Percentiles rank a stretch among this genome's conserved stretches.
phyloP scores from a whole-genome alignment of 73 alveolate species.

The Urostyla sp. region DNA sequence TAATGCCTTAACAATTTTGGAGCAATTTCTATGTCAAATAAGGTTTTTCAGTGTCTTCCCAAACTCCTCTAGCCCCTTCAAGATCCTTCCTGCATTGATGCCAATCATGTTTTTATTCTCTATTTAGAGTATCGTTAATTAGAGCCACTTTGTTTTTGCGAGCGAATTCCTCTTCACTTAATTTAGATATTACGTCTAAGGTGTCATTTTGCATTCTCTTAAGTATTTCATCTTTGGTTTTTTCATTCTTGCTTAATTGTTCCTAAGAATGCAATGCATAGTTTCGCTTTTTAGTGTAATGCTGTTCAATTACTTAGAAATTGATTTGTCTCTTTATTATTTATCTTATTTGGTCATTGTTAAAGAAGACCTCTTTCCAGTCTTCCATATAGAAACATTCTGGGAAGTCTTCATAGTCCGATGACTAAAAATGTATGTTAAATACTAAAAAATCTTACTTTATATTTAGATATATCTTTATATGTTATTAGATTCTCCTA shows the following conservation, averaged over 20 bases:
- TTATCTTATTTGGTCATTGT: neutral
- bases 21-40: neutral
- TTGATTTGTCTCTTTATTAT: constrained; percentile 39
- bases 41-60: constrained; percentile 2
- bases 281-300: neutral
- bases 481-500: constrained; percentile 5
- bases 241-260: constrained; percentile 18
- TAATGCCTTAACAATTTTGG: neutral
- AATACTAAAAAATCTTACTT: no score
- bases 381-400: constrained; percentile 61
- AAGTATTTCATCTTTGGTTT: constrained; percentile 65
- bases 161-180: constrained; percentile 49
- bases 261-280: constrained; percentile 49
- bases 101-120: constrained; percentile 49
- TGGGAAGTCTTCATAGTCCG: constrained; percentile 66
- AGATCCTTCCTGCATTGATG: neutral
- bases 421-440: no score
- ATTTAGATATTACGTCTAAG: constrained; percentile 44
- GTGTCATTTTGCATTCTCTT: constrained; percentile 60
- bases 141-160: constrained; percentile 32
- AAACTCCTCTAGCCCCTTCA: constrained; percentile 25
- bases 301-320: neutral
- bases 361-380: constrained; percentile 62
- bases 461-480: constrained; percentile 29
- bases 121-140: constrained; percentile 51